Evolutionary conservation across 495 filamentous ascomycete genomes (phyloP).

Genomic region (Annulohypoxylon maeteangense): DNA sequence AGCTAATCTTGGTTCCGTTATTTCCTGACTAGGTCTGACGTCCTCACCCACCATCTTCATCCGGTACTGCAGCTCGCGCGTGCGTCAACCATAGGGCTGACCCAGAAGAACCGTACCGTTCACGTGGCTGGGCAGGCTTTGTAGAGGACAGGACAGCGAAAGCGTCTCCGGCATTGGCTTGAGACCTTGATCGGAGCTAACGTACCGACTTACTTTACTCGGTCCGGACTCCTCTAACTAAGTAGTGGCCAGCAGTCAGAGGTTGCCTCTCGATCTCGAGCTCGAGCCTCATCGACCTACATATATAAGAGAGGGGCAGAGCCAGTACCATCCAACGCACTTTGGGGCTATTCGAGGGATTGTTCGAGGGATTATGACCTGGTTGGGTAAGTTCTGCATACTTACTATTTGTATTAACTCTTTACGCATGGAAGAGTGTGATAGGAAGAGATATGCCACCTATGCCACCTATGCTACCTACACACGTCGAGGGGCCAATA

Average conservation of each 20-base stretch:
- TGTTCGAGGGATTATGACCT: constrained; percentile 36
- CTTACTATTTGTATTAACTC: constrained; percentile 7
- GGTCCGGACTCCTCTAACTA: constrained; percentile 1
- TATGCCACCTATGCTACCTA: background rate
- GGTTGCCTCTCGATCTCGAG: constrained; percentile 6
- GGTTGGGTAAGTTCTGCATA: constrained; percentile 32
- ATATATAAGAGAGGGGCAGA: constrained; percentile 24
- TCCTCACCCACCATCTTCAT: constrained; percentile 31
- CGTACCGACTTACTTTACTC: constrained; percentile 12
- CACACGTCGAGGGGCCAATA: background rate
- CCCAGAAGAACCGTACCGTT: constrained; percentile 15
- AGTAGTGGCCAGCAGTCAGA: background rate
- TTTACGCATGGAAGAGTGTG: constrained; percentile 4
- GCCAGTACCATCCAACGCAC: constrained; percentile 6
- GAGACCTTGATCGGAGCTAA: constrained; percentile 21
- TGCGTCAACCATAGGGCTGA: constrained; percentile 39
- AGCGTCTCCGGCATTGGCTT: constrained; percentile 1
- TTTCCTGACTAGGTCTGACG: constrained; percentile 30
- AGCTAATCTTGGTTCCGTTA: constrained; percentile 27
- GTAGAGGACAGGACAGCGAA: background rate
- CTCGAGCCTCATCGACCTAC: constrained; percentile 25
- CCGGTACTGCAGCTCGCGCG: constrained; percentile 29
- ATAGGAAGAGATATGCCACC: constrained; percentile 21
- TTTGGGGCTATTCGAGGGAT: constrained; percentile 20
- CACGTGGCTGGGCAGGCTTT: constrained; percentile 33